Base-by-base conservation (phyloP, 148 eudicot genomes). In the Salicornia ramosissima region DNA sequence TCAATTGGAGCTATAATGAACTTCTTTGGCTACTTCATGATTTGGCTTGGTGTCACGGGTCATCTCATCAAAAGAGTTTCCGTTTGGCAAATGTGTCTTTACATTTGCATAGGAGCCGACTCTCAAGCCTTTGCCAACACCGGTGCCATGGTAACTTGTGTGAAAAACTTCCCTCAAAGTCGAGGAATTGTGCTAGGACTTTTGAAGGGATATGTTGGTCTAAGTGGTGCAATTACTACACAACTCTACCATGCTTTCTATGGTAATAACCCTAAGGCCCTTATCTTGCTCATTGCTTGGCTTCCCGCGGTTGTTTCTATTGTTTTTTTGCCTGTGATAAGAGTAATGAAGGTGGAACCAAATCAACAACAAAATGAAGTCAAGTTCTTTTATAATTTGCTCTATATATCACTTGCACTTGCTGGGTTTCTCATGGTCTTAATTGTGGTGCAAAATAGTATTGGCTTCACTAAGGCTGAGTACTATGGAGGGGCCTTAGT, bases 101-200 rank as follows among this genome's bases (percentile, higher is more conserved):
- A 71, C 64, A 71, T 77, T 33, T 67, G 67, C 46, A 11, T 69
- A 45, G 72, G 74, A 3, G 64, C 69, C 0, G 67, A 73, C 65
- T 62, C 82, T 2, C 75, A 74, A 58, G 36, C 75, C 5, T 79
- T 79, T 61, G 66, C 79, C 2, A 75, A 79, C 72, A 79, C 79
- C 0, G 78, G 82, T 42, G 78, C 72, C 3, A 24, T 79, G 28
- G 82, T 79, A 42, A 75, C 79, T 13, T 79, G 82, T 65, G 82
- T 79, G 10, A 75, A 74, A 47, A 79, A 79, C 72, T 79, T 79
- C 53, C 82, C 82, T 2, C 34, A 71, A 49, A 71, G 79, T 13
- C 39, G 82, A 25, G 82, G 79, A 11, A 56, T 70, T 26, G 75
- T 79, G 0, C 21, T 79, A 39, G 82, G 82, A 60, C 56, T 79